Percentiles rank a stretch among this genome's conserved stretches.
Evolutionary conservation across 2,329 filamentous ascomycete species (phyloP).

Genomic region (Aureobasidium sp.): DNA sequence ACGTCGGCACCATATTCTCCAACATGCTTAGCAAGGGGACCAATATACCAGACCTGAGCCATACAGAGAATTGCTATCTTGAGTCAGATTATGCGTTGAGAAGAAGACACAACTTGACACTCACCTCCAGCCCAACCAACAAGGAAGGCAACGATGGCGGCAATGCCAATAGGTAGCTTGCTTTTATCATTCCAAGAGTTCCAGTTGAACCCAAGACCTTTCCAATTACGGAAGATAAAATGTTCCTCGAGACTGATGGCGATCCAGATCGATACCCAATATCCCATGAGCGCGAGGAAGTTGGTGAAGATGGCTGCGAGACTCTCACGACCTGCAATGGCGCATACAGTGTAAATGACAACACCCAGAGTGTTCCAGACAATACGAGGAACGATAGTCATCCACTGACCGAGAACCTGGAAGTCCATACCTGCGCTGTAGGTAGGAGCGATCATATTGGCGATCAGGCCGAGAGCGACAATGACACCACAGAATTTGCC

Average conservation of each 20-base stretch:
- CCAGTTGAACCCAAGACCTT: slow-evolving; percentile 49
- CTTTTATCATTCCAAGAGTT: slow-evolving; percentile 50
- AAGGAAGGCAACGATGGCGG: slow-evolving; percentile 53
- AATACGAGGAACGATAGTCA: slow-evolving; percentile 51
- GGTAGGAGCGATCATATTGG: slow-evolving; percentile 57
- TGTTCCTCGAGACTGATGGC: slow-evolving; percentile 55
- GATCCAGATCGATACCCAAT: slow-evolving; percentile 60
- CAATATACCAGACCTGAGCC: slow-evolving; percentile 62
- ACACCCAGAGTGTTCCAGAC: slow-evolving; percentile 57
- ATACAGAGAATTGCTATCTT: slow-evolving; percentile 48
- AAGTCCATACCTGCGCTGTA: slow-evolving; percentile 61
- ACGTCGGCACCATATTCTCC: slow-evolving; percentile 52
- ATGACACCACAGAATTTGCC: slow-evolving; percentile 60
- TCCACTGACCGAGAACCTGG: slow-evolving; percentile 54
- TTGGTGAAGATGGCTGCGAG: slow-evolving; percentile 60
- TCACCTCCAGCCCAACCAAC: slow-evolving; percentile 53
- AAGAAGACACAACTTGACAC: background rate
- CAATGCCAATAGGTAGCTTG: slow-evolving; percentile 54
- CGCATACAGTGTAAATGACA: slow-evolving; percentile 56
- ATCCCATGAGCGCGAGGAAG: slow-evolving; percentile 62
- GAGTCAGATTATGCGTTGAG: slow-evolving; percentile 19
- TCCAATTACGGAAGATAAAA: slow-evolving; percentile 48
- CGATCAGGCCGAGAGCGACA: slow-evolving; percentile 55
- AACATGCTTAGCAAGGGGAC: slow-evolving; percentile 51
- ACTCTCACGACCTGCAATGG: slow-evolving; percentile 52